A percentile compares a stretch with the other conserved stretches of the same genome.
Conservation (phyloP, 2,329 filamentous ascomycete species). For the Cladobotryum protrusum region DNA sequence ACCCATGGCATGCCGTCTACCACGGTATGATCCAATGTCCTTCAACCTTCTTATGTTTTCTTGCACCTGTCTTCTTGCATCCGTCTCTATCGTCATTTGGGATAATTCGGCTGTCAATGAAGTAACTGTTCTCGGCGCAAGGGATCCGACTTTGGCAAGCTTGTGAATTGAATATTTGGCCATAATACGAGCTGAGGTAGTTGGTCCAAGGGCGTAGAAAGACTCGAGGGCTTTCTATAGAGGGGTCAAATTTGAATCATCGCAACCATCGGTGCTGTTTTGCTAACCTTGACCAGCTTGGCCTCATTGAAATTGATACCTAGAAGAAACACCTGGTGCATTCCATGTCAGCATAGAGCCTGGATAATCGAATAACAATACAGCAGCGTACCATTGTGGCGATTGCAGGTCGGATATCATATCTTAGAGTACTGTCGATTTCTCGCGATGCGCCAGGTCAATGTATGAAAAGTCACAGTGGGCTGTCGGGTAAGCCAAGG, state of each 20-base stretch:
- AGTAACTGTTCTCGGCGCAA: slow-evolving; percentile 71
- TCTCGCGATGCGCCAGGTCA: neutral
- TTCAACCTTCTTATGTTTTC: slow-evolving; percentile 83
- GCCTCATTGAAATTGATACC: slow-evolving; percentile 80
- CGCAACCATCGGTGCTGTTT: neutral
- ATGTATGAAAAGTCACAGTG: neutral
- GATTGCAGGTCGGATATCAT: neutral
- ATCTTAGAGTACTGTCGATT: neutral
- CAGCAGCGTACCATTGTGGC: slow-evolving; percentile 15
- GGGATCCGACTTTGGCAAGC: slow-evolving; percentile 66
- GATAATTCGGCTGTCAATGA: slow-evolving; percentile 80
- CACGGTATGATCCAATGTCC: slow-evolving; percentile 86
- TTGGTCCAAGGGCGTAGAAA: slow-evolving; percentile 80
- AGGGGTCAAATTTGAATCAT: neutral
- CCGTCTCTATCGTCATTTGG: slow-evolving; percentile 90
- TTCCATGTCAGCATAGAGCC: neutral
- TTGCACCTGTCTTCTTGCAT: slow-evolving; percentile 67
- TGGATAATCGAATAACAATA: neutral
- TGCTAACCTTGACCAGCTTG: slow-evolving; percentile 71
- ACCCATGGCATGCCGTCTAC: slow-evolving; percentile 85
- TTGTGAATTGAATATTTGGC: slow-evolving; percentile 86
- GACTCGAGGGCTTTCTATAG: slow-evolving; percentile 64
- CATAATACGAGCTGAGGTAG: slow-evolving; percentile 67
- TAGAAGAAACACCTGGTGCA: slow-evolving; percentile 68
- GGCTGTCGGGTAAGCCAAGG: slow-evolving; percentile 23